Conservation (phyloP, 306 rosid genomes). For the barrel medic (Medicago truncatula) region DNA sequence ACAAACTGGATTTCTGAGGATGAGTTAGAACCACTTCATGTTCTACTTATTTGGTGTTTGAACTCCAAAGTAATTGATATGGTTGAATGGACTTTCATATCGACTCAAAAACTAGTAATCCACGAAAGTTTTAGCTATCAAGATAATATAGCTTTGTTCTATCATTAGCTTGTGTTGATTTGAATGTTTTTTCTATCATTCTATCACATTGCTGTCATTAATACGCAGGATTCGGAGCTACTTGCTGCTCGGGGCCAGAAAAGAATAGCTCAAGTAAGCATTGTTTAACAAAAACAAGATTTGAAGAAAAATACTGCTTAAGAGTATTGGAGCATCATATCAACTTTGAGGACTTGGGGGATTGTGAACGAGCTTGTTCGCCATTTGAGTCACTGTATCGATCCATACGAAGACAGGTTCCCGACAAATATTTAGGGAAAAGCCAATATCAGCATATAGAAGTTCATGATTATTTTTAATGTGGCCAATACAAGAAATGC, state of each 20-base stretch:
- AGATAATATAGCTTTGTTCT: slow-evolving; percentile 7
- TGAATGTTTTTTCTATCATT: slow-evolving; percentile 24
- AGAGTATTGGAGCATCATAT: slow-evolving; percentile 33
- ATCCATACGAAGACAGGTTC: slow-evolving; percentile 24
- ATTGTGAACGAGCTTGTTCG: neutral
- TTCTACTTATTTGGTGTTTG: neutral
- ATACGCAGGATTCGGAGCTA: slow-evolving; percentile 69
- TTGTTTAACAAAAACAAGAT: slow-evolving; percentile 43
- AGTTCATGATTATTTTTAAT: neutral
- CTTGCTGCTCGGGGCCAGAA: slow-evolving; percentile 61
- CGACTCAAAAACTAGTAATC: too few species aligned
- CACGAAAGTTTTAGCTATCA: too few species aligned
- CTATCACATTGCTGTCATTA: slow-evolving; percentile 17
- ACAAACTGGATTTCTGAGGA: neutral
- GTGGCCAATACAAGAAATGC: slow-evolving; percentile 11
- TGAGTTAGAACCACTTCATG: neutral
- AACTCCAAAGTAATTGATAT: neutral
- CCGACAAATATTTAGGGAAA: slow-evolving; percentile 10
- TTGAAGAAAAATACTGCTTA: slow-evolving; percentile 26
- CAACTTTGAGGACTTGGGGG: neutral
- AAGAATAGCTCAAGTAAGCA: slow-evolving; percentile 63
- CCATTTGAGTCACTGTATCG: neutral
- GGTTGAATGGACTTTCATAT: too few species aligned
- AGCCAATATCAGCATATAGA: slow-evolving; percentile 14
- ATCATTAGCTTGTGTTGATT: slow-evolving; percentile 13